Percentiles rank a stretch among this genome's conserved stretches.
Conservation (phyloP, 805 yeast genomes). For the Wickerhamiella alocasiicola region DNA sequence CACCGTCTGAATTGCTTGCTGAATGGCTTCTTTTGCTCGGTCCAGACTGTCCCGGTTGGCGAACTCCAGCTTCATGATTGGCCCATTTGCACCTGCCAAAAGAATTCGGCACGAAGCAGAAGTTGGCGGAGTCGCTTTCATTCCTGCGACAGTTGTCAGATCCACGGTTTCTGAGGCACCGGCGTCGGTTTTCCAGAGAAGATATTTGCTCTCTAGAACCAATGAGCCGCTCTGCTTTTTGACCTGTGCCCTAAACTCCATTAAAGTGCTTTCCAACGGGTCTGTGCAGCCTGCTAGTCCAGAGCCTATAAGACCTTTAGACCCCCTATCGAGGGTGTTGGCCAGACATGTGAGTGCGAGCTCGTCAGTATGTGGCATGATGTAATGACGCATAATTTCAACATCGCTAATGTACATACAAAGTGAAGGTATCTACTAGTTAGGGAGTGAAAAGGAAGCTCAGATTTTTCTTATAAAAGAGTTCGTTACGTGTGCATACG, state of each 20-base stretch:
- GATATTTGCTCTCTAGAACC: slow-evolving; percentile 5
- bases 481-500: too few species aligned
- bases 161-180: slow-evolving; percentile 11
- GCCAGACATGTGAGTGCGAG: too few species aligned
- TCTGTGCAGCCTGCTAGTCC: too few species aligned
- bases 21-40: slow-evolving; percentile 23
- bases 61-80: slow-evolving; percentile 42
- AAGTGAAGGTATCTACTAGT: too few species aligned
- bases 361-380: too few species aligned
- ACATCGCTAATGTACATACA: too few species aligned
- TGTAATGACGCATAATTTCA: too few species aligned
- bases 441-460: too few species aligned
- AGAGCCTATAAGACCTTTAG: too few species aligned
- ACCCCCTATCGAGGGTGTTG: too few species aligned
- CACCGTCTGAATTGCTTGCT: slow-evolving; percentile 22
- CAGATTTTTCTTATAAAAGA: too few species aligned
- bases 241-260: slow-evolving; percentile 15
- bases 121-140: slow-evolving; percentile 28
- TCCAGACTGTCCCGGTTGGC: slow-evolving; percentile 67
- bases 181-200: slow-evolving; percentile 15
- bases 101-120: slow-evolving; percentile 23
- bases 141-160: slow-evolving; percentile 18
- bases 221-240: slow-evolving; percentile 20
- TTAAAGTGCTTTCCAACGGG: slow-evolving; percentile 3
- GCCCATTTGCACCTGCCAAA: slow-evolving; percentile 18